Conservation (phyloP, 2,329 filamentous ascomycete genomes). For the Whalleya microplaca region DNA sequence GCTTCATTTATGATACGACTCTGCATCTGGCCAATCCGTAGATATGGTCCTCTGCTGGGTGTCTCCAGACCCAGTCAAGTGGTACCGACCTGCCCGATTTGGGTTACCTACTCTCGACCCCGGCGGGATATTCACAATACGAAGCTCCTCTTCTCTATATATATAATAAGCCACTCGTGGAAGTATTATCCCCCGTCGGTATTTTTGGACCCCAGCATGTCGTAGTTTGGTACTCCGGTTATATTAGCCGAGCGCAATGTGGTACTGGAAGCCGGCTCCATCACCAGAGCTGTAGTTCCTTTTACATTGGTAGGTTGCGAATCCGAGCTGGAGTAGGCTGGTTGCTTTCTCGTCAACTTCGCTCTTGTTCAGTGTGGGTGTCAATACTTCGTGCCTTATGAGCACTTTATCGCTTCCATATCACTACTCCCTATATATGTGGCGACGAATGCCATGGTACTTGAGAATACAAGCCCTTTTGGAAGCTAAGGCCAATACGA, state of each 20-base stretch:
- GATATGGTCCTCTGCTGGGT: background rate
- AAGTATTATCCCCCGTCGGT: background rate
- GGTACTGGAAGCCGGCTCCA: background rate
- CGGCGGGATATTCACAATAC: background rate
- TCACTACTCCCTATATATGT: no score
- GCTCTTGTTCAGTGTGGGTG: background rate
- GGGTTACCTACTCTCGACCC: background rate
- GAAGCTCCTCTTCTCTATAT: background rate
- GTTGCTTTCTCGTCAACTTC: background rate
- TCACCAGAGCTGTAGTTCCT: background rate
- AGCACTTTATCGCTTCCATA: no score
- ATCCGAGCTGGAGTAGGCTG: no score
- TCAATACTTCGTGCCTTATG: no score
- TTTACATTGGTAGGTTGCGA: no score
- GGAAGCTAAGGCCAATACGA: no score
- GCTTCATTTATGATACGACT: background rate
- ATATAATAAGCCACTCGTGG: background rate
- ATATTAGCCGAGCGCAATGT: background rate
- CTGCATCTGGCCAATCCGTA: background rate
- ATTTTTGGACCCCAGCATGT: background rate
- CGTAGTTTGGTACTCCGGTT: background rate
- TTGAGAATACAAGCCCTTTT: no score
- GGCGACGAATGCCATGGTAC: no score
- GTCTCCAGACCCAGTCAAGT: background rate
- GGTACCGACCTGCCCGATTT: background rate